These are phyloP conservation scores for Voacanga thouarsii DNA, from an alignment of 257 asterid species.

Conservation along the genomic window DNA sequence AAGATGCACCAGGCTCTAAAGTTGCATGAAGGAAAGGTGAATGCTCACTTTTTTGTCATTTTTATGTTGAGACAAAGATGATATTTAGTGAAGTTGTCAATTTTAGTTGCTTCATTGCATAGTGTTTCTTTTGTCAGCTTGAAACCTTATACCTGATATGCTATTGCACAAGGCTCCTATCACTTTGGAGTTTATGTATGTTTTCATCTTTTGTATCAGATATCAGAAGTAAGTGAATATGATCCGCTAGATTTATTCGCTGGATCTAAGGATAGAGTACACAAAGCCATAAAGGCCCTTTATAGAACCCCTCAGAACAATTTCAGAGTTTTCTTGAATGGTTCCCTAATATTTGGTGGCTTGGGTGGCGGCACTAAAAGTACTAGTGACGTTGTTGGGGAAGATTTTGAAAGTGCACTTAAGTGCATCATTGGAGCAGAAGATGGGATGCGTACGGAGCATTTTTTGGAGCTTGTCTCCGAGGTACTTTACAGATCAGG, in stretches of 20 bases:
- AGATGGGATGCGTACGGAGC: constrained; percentile 60
- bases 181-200: background rate
- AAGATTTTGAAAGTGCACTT: constrained; percentile 63
- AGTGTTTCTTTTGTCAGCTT: background rate
- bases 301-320: constrained; percentile 85
- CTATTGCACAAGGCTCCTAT: background rate
- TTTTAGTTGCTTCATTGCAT: constrained; percentile 12
- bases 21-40: constrained; percentile 66
- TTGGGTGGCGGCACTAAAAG: constrained; percentile 59
- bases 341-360: constrained; percentile 71
- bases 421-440: constrained; percentile 52
- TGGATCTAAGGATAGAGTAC: constrained; percentile 71
- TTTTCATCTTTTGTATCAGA: constrained; percentile 37
- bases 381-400: constrained; percentile 34
- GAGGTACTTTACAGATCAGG: constrained; percentile 63
- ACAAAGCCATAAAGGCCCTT: constrained; percentile 60
- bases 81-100: constrained; percentile 9
- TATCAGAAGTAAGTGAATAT: constrained; percentile 71
- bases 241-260: constrained; percentile 90
- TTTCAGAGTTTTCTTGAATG: constrained; percentile 87
- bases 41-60: background rate
- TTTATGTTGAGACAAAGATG: background rate
- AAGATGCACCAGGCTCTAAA: constrained; percentile 89
- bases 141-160: background rate
- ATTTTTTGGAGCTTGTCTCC: constrained; percentile 66